Evolutionary conservation across 2,329 filamentous ascomycete genomes (phyloP), one percentile per base, ranked within the genome.

Genomic region (Ophiobolus disseminans): DNA sequence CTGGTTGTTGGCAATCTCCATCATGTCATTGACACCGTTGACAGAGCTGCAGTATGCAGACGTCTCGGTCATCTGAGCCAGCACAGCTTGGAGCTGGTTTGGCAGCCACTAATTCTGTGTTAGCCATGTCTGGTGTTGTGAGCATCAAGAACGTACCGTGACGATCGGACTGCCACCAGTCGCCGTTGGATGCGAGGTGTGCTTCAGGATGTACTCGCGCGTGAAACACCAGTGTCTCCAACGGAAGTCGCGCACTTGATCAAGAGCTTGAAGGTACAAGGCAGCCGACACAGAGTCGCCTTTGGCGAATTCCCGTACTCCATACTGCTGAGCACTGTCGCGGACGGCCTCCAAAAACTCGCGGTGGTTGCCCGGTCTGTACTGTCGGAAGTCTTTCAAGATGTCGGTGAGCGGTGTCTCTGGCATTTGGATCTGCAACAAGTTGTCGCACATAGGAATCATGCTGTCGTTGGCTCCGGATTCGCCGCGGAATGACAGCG

Each of bases 401-500:
- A 96, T 96, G 46, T 88, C 85, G 0, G 92, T 97, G 36, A 97
- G 84, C 0, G 93, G 93, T 4, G 91, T 97, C 44, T 86, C 78
- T 1, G 93, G 93, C 91, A 97, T 96, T 55, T 85, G 81, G 35
- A 97, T 86, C 70, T 94, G 84, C 48, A 94, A 82, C 41, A 97
- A 81, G 70, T 93, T 92, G 73, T 97, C 93, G 66, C 93, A 86
- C 3, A 97, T 83, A 3, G 93, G 92, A 45, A 96, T 87, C 81
- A 97, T 97, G 76, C 87, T 89, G 77, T 97, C 93, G 70, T 97
- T 97, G 59, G 93, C 93, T 34, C 93, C 93, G 40, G 87, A 91
- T 77, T 97, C 93, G 60, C 93, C 93, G 23, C 93, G 87, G 82
- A 97, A 97, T 46, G 83, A 87, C 71, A 91, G 77, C 3, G 89